These are phyloP conservation scores for Perkinsus olseni DNA, from an alignment of 169 alveolate species.

Conservation along the genomic window DNA sequence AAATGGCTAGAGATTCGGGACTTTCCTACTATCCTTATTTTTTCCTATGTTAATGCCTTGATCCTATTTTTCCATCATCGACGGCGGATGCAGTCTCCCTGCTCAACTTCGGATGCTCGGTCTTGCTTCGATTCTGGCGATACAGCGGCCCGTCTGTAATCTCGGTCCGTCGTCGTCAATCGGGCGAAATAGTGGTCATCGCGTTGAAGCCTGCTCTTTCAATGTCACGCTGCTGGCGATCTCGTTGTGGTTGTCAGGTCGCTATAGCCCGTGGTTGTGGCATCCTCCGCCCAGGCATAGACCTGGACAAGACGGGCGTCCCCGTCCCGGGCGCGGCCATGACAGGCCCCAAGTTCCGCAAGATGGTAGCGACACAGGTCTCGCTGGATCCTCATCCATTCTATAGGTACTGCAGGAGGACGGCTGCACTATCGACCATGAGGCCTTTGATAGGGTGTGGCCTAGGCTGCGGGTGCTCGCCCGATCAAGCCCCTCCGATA, in stretches of 20 bases:
- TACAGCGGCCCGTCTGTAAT: no score
- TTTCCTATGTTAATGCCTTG: no score
- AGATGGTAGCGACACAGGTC: constrained; percentile 12
- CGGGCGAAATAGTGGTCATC: no score
- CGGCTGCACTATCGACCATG: not conserved
- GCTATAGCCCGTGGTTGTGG: constrained; percentile 68
- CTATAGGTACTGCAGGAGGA: constrained; percentile 45
- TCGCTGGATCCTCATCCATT: constrained; percentile 16
- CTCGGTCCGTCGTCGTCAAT: no score
- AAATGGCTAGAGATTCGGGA: no score
- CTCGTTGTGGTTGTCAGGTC: not conserved
- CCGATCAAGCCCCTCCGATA: constrained; percentile 80
- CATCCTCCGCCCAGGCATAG: constrained; percentile 49
- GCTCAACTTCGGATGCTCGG: no score
- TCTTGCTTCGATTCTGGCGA: no score
- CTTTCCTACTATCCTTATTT: no score
- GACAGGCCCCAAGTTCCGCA: constrained; percentile 29
- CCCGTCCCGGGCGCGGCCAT: constrained; percentile 20
- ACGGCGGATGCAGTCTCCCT: no score
- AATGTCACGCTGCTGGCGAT: no score
- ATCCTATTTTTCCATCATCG: no score
- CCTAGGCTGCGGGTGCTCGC: constrained; percentile 68
- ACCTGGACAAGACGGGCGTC: constrained; percentile 29
- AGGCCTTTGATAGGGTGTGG: not conserved
- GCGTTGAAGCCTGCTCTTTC: no score